A percentile compares a stretch with the other conserved stretches of the same genome.
These are phyloP conservation scores for Chernovozyma aurita DNA, from an alignment of 1,139 yeast genomes.

Conservation along the genomic window DNA sequence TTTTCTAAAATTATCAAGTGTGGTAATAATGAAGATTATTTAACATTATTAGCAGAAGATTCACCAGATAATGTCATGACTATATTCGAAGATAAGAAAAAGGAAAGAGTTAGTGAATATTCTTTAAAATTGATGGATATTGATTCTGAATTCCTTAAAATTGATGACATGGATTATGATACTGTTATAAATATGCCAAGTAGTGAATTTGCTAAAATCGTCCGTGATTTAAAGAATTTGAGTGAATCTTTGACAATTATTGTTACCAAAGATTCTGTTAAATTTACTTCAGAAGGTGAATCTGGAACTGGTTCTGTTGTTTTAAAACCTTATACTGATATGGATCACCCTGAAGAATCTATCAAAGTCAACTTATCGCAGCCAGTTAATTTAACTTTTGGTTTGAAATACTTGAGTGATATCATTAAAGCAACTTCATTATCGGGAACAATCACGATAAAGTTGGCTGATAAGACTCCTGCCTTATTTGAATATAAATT, in stretches of 20 bases:
- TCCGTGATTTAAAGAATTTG: slow-evolving; percentile 80
- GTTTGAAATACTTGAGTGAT: slow-evolving; percentile 84
- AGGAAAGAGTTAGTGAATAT: slow-evolving; percentile 90
- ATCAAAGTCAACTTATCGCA: slow-evolving; percentile 75
- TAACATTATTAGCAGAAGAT: slow-evolving; percentile 90
- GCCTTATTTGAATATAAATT: slow-evolving; percentile 90
- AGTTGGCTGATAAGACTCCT: slow-evolving; percentile 88
- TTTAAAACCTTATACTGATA: slow-evolving; percentile 76
- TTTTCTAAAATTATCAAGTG: slow-evolving; percentile 84
- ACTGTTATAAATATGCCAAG: slow-evolving; percentile 87
- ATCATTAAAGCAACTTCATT: slow-evolving; percentile 88
- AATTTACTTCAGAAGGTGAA: slow-evolving; percentile 89
- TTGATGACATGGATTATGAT: slow-evolving; percentile 92
- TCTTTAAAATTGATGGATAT: slow-evolving; percentile 92
- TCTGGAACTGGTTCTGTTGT: slow-evolving; percentile 86
- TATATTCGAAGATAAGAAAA: slow-evolving; percentile 85
- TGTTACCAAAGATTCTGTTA: slow-evolving; percentile 89
- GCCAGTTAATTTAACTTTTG: slow-evolving; percentile 87
- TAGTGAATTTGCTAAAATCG: slow-evolving; percentile 80
- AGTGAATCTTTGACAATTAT: slow-evolving; percentile 83
- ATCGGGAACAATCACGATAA: slow-evolving; percentile 71
- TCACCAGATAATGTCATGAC: slow-evolving; percentile 77
- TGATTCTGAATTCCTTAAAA: slow-evolving; percentile 89
- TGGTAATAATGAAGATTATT: slow-evolving; percentile 85
- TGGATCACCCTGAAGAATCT: slow-evolving; percentile 74